Conservation (phyloP, 148 eudicot genomes). For the Cornus kousa region DNA sequence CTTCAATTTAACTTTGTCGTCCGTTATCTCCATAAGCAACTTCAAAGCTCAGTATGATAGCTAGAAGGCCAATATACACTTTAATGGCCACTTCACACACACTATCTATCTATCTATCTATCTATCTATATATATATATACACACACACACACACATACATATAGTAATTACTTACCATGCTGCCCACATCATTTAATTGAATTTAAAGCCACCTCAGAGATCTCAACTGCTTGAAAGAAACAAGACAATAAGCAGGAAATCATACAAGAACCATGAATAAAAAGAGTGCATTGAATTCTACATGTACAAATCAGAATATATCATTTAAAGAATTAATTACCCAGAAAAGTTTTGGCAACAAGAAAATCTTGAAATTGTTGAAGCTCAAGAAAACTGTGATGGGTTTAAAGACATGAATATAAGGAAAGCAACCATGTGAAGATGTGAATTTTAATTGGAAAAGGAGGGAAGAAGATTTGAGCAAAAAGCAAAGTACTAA, state of each 20-base stretch:
- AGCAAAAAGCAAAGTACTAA: slow-evolving; percentile 14
- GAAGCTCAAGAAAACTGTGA: neutral
- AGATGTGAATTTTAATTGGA: slow-evolving; percentile 9
- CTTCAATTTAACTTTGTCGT: slow-evolving; percentile 32
- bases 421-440: slow-evolving; percentile 8
- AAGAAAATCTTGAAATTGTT: neutral
- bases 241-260: neutral
- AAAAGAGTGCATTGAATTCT: neutral
- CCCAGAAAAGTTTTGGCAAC: neutral
- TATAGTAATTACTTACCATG: no score
- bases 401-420: slow-evolving; percentile 8
- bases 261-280: slow-evolving; percentile 7
- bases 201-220: neutral
- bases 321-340: neutral
- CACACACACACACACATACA: no score
- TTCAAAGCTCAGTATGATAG: neutral
- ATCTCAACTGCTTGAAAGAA: slow-evolving; percentile 7
- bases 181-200: slow-evolving; percentile 8
- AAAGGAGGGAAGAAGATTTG: slow-evolving; percentile 29
- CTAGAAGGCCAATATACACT: neutral
- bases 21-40: neutral
- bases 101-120: neutral
- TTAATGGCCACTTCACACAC: neutral
- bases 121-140: no score
- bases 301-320: neutral